Conservation (phyloP, 2,329 filamentous ascomycete species). For the Aspergillus chevalieri region DNA sequence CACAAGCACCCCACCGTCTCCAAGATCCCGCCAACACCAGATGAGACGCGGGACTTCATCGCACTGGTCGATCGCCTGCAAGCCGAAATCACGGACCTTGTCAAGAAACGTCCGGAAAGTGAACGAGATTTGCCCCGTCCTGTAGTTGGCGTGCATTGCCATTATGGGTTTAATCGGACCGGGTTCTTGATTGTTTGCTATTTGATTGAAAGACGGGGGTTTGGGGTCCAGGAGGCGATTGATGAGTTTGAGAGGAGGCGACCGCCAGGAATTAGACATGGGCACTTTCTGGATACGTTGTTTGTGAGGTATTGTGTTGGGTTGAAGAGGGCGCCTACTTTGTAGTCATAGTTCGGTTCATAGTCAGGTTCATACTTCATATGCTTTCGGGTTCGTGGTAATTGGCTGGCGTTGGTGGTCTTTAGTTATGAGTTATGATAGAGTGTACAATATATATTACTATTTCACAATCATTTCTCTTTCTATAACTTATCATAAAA, state of each 20-base stretch:
- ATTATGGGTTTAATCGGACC: slow-evolving; percentile 92
- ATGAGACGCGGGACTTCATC: slow-evolving; percentile 57
- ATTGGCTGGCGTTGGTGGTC: not conserved
- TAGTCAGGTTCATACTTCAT: not conserved
- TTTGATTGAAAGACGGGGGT: slow-evolving; percentile 73
- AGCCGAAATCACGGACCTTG: slow-evolving; percentile 46
- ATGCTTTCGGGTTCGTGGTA: slow-evolving; percentile 1
- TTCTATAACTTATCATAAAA: not conserved
- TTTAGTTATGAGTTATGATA: slow-evolving; percentile 18
- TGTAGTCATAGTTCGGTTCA: slow-evolving; percentile 12
- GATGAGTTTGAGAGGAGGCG: slow-evolving; percentile 67
- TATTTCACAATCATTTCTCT: not conserved
- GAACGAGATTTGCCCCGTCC: slow-evolving; percentile 30
- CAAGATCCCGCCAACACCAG: slow-evolving; percentile 70
- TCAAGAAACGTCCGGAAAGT: slow-evolving; percentile 34
- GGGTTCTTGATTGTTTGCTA: slow-evolving; percentile 89
- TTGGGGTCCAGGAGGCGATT: slow-evolving; percentile 67
- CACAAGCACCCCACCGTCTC: slow-evolving; percentile 89
- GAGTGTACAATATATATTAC: slow-evolving; percentile 12
- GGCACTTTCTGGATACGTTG: slow-evolving; percentile 78
- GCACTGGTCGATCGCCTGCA: slow-evolving; percentile 55
- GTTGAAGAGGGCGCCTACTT: slow-evolving; percentile 39
- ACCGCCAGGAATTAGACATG: slow-evolving; percentile 80
- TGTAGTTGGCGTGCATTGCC: slow-evolving; percentile 79
- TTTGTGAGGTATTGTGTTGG: slow-evolving; percentile 67